Evolutionary conservation across 2,329 filamentous ascomycete species (phyloP).

Genomic region (Xylariaceae sp.): DNA sequence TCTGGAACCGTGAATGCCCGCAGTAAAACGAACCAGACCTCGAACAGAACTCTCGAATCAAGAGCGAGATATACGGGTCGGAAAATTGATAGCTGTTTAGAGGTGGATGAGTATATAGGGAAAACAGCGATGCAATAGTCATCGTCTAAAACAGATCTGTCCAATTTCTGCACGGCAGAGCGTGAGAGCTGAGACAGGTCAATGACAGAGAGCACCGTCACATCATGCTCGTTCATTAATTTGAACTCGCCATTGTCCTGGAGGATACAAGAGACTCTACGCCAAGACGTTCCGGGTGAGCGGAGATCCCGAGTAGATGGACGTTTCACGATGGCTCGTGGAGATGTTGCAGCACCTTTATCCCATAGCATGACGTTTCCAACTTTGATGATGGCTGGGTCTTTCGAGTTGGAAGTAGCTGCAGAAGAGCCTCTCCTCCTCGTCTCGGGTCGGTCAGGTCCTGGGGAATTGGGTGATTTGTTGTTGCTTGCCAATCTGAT

Average conservation of each 20-base stretch:
- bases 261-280: slow-evolving; percentile 84
- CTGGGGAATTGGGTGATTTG: slow-evolving; percentile 33
- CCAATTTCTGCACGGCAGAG: slow-evolving; percentile 84
- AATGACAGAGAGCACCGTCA: slow-evolving; percentile 73
- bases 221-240: slow-evolving; percentile 81
- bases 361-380: slow-evolving; percentile 91
- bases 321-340: slow-evolving; percentile 52
- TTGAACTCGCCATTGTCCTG: slow-evolving; percentile 95
- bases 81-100: slow-evolving; percentile 69
- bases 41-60: slow-evolving; percentile 84
- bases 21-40: slow-evolving; percentile 93
- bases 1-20: slow-evolving; percentile 90
- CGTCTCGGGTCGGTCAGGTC: slow-evolving; percentile 39
- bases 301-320: slow-evolving; percentile 55
- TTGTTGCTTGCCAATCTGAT: slow-evolving; percentile 47
- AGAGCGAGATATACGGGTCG: slow-evolving; percentile 87
- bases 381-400: slow-evolving; percentile 87
- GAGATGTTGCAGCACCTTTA: slow-evolving; percentile 58
- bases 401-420: slow-evolving; percentile 46
- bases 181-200: slow-evolving; percentile 85
- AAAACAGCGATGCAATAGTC: slow-evolving; percentile 95
- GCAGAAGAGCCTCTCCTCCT: slow-evolving; percentile 40
- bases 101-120: slow-evolving; percentile 78
- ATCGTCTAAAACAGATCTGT: slow-evolving; percentile 85
- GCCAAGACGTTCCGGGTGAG: slow-evolving; percentile 64